Base-by-base conservation (phyloP, 2,329 filamentous ascomycete genomes). In the Paraphaeosphaeria sporulosa region DNA sequence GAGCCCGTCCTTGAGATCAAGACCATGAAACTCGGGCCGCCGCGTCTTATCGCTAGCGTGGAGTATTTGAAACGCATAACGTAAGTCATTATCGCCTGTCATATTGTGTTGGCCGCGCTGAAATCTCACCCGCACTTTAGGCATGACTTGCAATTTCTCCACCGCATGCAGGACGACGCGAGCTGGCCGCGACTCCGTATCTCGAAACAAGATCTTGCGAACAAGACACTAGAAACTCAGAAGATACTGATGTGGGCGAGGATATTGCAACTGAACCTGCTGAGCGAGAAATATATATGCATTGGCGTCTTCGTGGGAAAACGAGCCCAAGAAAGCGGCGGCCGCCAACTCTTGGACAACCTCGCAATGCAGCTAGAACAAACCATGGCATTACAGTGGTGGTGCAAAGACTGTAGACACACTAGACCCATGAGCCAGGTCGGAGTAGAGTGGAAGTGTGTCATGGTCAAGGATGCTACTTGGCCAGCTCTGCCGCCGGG, bases 11-110 rank as follows among this genome's bases (percentile, higher is more conserved):
- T 57, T 17, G 34, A 57, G 34, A 57, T 57, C 34, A 21, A 51
- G 43, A 57, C 55, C 3, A 50, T 57, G 55, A 57, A 50, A 23
- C 36, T 57, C 9, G 55, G 55, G 2, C 55, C 55, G 12, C 46
- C 55, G n/a, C 6, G 27, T n/a, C 19, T 57, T 12, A 43, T 51
- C 13, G 36, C 51, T n/a, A n/a, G n/a, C 30, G 30, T 19, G 9
- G 34, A 42, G 32, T 43, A 57, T 19, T 38, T 51, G 19, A 15
- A 23, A 21, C 51, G 25, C 19, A 44, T 54, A 40, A 5, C 25
- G 17, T n/a, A n/a, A 30, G 46, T 27, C 1, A 9, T n/a, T n/a
- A 30, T n/a, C 17, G 6, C 17, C 38, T 3, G 17, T 2, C 19
- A 40, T 15, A n/a, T n/a, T 40, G 17, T 40, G 3, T 40, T n/a